Evolutionary conservation across 768 basidiomycete genomes (phyloP).

Genomic region (Lactarius hengduanensis): DNA sequence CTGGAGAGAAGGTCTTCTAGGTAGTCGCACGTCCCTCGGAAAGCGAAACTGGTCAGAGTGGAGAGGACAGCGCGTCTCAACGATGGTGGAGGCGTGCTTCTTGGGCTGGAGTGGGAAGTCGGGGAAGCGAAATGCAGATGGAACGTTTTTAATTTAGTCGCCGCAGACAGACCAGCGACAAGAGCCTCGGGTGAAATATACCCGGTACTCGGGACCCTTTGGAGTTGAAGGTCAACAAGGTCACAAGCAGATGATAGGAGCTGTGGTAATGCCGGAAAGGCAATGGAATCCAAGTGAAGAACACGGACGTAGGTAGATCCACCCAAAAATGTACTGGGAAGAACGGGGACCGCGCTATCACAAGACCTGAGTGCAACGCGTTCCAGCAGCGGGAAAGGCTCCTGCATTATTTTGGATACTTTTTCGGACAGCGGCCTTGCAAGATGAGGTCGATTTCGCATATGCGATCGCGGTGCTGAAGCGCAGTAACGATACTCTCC

Average conservation of each 20-base stretch:
- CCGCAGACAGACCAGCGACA: not conserved
- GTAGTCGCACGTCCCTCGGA: slow-evolving; percentile 7
- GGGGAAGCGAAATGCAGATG: not conserved
- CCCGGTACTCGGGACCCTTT: not conserved
- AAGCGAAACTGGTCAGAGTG: not conserved
- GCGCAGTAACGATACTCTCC: slow-evolving; percentile 2
- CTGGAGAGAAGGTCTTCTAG: slow-evolving; percentile 1
- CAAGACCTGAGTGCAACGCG: not conserved
- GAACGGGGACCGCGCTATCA: not conserved
- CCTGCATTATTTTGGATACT: not conserved
- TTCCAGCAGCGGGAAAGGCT: slow-evolving; percentile 1
- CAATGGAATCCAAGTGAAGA: not conserved
- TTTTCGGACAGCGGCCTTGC: not conserved
- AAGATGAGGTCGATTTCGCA: slow-evolving; percentile 4
- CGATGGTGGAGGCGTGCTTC: not conserved
- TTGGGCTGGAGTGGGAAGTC: not conserved
- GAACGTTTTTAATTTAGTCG: not conserved
- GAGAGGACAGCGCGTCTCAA: not conserved
- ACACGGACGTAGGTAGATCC: not conserved
- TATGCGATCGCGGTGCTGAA: slow-evolving; percentile 11
- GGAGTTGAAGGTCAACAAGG: slow-evolving; percentile 10
- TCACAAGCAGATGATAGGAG: not conserved
- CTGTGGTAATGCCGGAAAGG: not conserved
- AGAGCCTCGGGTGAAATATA: slow-evolving; percentile 5
- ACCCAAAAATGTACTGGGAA: slow-evolving; percentile 5